Base-by-base conservation (phyloP, 768 basidiomycete genomes). In the Austroboletus eburneus region DNA sequence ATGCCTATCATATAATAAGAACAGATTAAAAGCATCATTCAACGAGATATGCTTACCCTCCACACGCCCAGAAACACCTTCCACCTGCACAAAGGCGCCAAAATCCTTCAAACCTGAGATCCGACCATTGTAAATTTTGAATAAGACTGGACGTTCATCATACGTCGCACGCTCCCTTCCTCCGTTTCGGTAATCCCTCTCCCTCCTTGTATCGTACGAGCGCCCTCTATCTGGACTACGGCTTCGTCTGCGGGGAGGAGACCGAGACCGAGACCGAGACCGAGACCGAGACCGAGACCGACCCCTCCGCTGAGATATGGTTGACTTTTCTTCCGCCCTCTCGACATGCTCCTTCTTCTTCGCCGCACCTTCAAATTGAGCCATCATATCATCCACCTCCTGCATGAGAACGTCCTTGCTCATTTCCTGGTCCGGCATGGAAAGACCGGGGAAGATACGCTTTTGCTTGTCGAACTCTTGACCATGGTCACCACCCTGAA, bases 91-190 rank as follows among this genome's bases (percentile, higher is more conserved):
- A 58, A 99, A 99, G 0, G 91, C 94, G 43, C 96, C 96, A 63
- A 98, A 99, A 50, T 99, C 96, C 68, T 90, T 91, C 57, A 96
- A 56, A 12, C 87, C 83, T 1, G 86, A 76, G 22, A 98, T 83
- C 52, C 80, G 83, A 8, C 95, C 96, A 43, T 77, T 75, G 67
- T 98, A 99, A 25, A 98, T 91, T 74, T 98, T 98, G 80, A 84
- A 98, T 36, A 96, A 65, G 3, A 97, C 71, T 0, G 96, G 93
- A 40, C 75, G 75, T 35, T 94, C 90, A 61, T 99, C 95, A 30
- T 86, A 42, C 20, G 54, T 48, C 2, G 56, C 36, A 13, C 67
- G 62, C 52, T 64, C 69, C 42, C 67, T 71, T 49, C 67, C 59
- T 30, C 58, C 72, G 56, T 65, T 62, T 66, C 62, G 51, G 43